Evolutionary conservation across 805 yeast species (phyloP).

Genomic region (Yamadazyma laniorum): DNA sequence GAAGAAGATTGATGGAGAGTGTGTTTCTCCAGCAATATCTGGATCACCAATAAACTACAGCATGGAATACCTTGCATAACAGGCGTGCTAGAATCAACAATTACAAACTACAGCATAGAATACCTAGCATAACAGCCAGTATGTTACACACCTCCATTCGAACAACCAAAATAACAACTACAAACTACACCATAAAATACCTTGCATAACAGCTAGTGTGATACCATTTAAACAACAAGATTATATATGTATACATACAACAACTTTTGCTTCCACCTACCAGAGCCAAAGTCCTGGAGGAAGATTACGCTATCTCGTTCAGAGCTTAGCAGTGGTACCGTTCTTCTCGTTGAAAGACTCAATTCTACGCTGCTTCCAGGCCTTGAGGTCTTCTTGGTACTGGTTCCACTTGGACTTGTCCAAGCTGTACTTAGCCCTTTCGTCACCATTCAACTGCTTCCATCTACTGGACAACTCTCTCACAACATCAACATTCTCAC

Average conservation of each 20-base stretch:
- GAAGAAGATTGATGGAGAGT: too few relatives aligned
- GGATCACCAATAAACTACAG: too few relatives aligned
- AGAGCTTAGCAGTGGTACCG: constrained; percentile 5
- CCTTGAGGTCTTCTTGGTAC: constrained; percentile 21
- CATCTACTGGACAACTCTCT: constrained; percentile 29
- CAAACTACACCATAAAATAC: too few relatives aligned
- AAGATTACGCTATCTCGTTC: background rate
- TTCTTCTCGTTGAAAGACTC: constrained; percentile 11
- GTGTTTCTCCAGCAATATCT: too few relatives aligned
- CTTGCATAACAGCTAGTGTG: too few relatives aligned
- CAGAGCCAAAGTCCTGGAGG: background rate
- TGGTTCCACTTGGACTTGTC: constrained; percentile 18
- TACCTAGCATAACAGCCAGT: too few relatives aligned
- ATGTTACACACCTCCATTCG: too few relatives aligned
- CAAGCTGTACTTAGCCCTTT: constrained; percentile 26
- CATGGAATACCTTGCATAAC: too few relatives aligned
- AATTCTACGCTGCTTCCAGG: constrained; percentile 31
- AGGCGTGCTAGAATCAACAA: too few relatives aligned
- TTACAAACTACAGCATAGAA: too few relatives aligned
- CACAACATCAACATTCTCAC: constrained; percentile 19
- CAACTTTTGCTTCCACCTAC: background rate
- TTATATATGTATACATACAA: background rate
- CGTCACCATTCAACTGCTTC: constrained; percentile 26
- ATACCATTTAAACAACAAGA: background rate
- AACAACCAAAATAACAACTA: too few relatives aligned